Conservation (phyloP, 495 filamentous ascomycete genomes). For the Penicillium nucicola region DNA sequence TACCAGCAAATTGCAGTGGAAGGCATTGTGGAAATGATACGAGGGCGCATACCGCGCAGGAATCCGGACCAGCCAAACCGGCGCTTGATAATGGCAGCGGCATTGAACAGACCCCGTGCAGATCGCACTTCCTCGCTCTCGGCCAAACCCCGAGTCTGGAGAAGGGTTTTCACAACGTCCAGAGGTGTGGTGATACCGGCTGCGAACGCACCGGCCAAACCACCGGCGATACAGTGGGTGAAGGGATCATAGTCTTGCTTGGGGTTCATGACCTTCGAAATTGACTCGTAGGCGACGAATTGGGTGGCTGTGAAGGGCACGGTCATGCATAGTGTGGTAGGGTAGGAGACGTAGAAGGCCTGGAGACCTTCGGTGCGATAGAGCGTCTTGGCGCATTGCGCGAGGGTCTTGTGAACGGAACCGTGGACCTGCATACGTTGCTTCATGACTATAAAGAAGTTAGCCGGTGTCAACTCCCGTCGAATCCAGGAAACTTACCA, state of each 20-base stretch:
- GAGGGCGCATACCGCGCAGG: conserved; percentile 85
- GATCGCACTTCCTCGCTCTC: conserved; percentile 78
- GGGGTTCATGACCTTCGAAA: conserved; percentile 91
- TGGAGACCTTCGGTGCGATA: conserved; percentile 83
- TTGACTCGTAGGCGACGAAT: conserved; percentile 94
- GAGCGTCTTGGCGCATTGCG: conserved; percentile 80
- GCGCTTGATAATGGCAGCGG: conserved; percentile 76
- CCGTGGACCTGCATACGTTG: conserved; percentile 98
- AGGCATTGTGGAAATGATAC: conserved; percentile 95
- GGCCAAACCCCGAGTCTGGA: conserved; percentile 87
- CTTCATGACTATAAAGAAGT: conserved; percentile 74
- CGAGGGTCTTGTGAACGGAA: conserved; percentile 81
- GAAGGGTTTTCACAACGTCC: conserved; percentile 95
- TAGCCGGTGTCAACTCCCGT: conserved; percentile 2
- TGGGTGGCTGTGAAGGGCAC: conserved; percentile 96
- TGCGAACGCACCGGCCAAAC: conserved; percentile 87
- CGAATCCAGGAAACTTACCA: conserved; percentile 53
- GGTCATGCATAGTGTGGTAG: conserved; percentile 97
- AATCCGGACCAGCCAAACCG: conserved; percentile 85
- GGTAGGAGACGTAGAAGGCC: conserved; percentile 98
- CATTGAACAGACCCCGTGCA: conserved; percentile 76
- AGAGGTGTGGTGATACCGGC: conserved; percentile 92
- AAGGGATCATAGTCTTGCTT: conserved; percentile 79
- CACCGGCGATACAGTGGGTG: conserved; percentile 89
- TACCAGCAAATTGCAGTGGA: conserved; percentile 99